Percentiles rank a stretch among this genome's conserved stretches.
phyloP scores from a whole-genome alignment of 306 rosid species.

The Cucumis cinereus region DNA sequence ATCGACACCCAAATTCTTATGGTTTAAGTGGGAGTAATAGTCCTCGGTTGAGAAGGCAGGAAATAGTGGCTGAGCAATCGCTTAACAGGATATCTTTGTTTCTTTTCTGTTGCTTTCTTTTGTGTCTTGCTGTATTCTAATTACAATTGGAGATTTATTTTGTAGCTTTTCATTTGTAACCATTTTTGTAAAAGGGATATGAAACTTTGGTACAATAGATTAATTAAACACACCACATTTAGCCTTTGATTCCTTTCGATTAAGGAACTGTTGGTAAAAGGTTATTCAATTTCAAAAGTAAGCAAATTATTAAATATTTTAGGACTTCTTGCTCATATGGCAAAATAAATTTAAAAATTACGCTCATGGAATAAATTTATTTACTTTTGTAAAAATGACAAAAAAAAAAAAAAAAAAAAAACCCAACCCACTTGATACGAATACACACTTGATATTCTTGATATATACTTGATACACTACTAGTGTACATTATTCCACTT shows the following conservation, averaged over 20 bases:
- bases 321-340: too few relatives aligned
- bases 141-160: neutral
- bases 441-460: too few relatives aligned
- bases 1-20: slow-evolving; percentile 44
- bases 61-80: slow-evolving; percentile 61
- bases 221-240: neutral
- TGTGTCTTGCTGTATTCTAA: slow-evolving; percentile 68
- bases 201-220: neutral
- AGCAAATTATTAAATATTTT: neutral
- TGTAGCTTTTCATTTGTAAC: neutral
- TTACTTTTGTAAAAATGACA: too few relatives aligned
- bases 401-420: too few relatives aligned
- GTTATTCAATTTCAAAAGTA: neutral
- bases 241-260: neutral
- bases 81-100: slow-evolving; percentile 62
- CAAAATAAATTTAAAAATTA: too few relatives aligned
- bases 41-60: slow-evolving; percentile 66
- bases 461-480: too few relatives aligned
- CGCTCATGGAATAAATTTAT: too few relatives aligned
- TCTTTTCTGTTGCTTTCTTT: slow-evolving; percentile 66
- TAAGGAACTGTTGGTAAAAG: neutral
- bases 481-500: too few relatives aligned
- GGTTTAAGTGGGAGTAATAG: slow-evolving; percentile 23
- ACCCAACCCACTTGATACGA: too few relatives aligned
- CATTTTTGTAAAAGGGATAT: neutral